These are phyloP conservation scores for Pyrus betulifolia DNA, from an alignment of 306 rosid species.

Conservation along the genomic window DNA sequence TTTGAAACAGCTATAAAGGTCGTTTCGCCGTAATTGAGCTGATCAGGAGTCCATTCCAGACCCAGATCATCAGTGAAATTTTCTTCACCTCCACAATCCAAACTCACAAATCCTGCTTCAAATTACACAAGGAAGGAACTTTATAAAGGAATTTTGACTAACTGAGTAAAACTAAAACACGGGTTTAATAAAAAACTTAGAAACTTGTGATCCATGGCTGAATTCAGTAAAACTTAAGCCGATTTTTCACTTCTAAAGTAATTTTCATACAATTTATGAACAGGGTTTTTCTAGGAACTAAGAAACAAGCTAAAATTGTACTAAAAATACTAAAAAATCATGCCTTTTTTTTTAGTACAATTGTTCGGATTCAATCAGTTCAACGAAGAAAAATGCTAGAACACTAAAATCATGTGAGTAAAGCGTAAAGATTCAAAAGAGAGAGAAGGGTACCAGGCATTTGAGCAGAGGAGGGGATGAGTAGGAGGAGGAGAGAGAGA, in stretches of 20 bases:
- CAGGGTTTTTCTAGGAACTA: background rate
- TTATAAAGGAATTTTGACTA: background rate
- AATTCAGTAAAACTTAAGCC: background rate
- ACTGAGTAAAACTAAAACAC: background rate
- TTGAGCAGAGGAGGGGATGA: conserved; percentile 57
- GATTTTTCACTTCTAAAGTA: background rate
- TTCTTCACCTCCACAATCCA: conserved; percentile 86
- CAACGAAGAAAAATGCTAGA: background rate
- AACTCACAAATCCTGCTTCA: conserved; percentile 75
- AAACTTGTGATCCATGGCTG: background rate
- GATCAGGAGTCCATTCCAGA: conserved; percentile 62
- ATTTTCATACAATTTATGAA: background rate
- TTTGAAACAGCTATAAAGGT: conserved; percentile 51
- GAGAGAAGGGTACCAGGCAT: conserved; percentile 48
- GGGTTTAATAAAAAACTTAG: background rate
- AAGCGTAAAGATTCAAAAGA: background rate
- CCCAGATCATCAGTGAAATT: conserved; percentile 75
- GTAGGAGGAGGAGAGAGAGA: conserved; percentile 28
- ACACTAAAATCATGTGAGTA: background rate
- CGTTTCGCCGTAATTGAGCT: conserved; percentile 46
- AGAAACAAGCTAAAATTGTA: background rate
- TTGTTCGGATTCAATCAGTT: background rate
- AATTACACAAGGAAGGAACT: background rate
- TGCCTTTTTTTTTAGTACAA: background rate
- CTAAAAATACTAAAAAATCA: background rate